Percentiles rank a stretch among this genome's conserved stretches.
Conservation (phyloP, 345 rosid species). For the Acer negundo region DNA sequence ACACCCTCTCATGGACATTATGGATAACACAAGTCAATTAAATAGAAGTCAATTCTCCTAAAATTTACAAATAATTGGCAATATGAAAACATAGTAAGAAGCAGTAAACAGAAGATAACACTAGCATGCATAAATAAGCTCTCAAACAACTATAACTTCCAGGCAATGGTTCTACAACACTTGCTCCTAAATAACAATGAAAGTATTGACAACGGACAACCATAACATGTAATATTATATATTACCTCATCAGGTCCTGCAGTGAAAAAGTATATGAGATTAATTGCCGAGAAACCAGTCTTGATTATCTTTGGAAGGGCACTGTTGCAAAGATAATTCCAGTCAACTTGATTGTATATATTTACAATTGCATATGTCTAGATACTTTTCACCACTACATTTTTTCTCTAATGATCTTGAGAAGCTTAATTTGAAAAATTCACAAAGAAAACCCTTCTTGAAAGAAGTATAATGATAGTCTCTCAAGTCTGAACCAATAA, state of each 20-base stretch:
- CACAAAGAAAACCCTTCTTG: background rate
- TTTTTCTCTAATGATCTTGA: background rate
- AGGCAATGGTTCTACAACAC: background rate
- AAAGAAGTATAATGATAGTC: background rate
- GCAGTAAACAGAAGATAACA: background rate
- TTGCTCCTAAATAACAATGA: background rate
- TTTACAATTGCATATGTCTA: background rate
- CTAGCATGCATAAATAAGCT: background rate
- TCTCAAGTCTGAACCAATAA: background rate
- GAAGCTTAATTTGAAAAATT: background rate
- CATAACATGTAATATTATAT: background rate
- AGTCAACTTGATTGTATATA: conserved; percentile 13
- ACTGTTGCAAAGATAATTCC: conserved; percentile 43
- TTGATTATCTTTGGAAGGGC: conserved; percentile 95
- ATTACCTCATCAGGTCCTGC: conserved; percentile 98
- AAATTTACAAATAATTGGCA: background rate
- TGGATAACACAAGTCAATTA: background rate
- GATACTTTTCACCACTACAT: background rate
- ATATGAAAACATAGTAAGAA: background rate
- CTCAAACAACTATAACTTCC: background rate
- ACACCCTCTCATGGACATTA: background rate
- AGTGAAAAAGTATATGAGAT: conserved; percentile 96
- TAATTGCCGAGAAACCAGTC: conserved; percentile 95
- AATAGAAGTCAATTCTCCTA: background rate
- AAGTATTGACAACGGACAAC: background rate